Conservation (phyloP, 257 asterid genomes). For the Salvia hispanica region DNA sequence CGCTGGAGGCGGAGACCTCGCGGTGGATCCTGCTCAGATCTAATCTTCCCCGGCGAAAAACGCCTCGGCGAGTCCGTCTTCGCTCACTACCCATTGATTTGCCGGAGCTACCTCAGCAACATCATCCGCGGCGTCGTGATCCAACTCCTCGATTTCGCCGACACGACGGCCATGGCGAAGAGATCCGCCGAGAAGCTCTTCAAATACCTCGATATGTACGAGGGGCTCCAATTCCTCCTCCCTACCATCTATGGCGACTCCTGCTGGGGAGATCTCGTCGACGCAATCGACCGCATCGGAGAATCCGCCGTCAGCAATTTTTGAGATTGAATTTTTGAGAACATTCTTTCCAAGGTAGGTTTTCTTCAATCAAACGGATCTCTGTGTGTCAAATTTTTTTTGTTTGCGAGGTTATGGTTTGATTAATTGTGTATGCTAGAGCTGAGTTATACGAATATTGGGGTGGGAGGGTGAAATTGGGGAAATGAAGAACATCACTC, state of each 20-base stretch:
- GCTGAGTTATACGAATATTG: no score
- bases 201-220: constrained; percentile 73
- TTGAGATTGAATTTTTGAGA: no score
- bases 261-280: constrained; percentile 43
- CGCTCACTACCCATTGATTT: constrained; percentile 39
- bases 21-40: constrained; percentile 62
- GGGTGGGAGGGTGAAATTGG: no score
- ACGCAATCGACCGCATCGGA: constrained; percentile 57
- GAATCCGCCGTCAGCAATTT: constrained; percentile 62
- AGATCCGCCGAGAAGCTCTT: constrained; percentile 79
- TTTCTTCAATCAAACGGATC: no score
- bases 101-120: constrained; percentile 45
- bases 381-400: no score
- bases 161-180: constrained; percentile 67
- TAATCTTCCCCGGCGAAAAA: constrained; percentile 61
- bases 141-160: constrained; percentile 79
- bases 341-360: no score
- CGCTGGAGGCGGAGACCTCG: constrained; percentile 64
- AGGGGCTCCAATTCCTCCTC: constrained; percentile 55
- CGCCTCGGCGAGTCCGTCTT: constrained; percentile 57
- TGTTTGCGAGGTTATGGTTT: no score
- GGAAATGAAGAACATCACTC: no score
- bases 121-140: constrained; percentile 62
- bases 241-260: constrained; percentile 42
- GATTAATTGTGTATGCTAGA: no score